Percentiles rank a stretch among this genome's conserved stretches.
These are phyloP conservation scores for Parachlorella kessleri DNA, from an alignment of 139 green algal genomes.

Conservation along the genomic window DNA sequence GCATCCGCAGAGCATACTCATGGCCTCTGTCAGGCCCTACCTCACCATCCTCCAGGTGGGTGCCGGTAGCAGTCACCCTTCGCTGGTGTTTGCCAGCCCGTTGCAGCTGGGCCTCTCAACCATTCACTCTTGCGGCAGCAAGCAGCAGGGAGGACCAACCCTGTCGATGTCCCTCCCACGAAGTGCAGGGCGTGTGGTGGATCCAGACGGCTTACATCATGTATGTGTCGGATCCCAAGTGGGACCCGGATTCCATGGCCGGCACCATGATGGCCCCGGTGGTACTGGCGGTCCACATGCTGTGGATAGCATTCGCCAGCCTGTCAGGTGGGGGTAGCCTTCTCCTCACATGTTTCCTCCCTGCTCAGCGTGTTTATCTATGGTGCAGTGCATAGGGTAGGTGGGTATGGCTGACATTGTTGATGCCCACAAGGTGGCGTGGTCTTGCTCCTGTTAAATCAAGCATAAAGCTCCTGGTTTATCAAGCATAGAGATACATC, in stretches of 20 bases:
- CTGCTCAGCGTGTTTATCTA: background rate
- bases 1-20: slow-evolving; percentile 30
- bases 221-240: slow-evolving; percentile 41
- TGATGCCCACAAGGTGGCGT: background rate
- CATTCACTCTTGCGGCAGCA: no score
- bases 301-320: slow-evolving; percentile 20
- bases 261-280: slow-evolving; percentile 51
- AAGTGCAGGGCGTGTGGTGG: slow-evolving; percentile 63
- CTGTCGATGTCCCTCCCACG: no score
- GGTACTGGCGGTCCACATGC: slow-evolving; percentile 15
- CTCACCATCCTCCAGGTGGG: slow-evolving; percentile 56
- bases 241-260: slow-evolving; percentile 51
- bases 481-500: no score
- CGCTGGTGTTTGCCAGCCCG: no score
- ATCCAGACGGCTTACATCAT: slow-evolving; percentile 59
- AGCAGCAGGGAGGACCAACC: no score
- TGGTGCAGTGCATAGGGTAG: background rate
- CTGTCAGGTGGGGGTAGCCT: slow-evolving; percentile 2
- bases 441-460: background rate
- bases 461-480: background rate
- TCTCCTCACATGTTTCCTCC: no score
- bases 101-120: no score
- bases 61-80: no score
- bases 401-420: background rate
- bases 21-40: slow-evolving; percentile 31